A percentile compares a stretch with the other conserved stretches of the same genome.
Conservation (phyloP, 495 filamentous ascomycete species). For the Tetracladium setigerum region DNA sequence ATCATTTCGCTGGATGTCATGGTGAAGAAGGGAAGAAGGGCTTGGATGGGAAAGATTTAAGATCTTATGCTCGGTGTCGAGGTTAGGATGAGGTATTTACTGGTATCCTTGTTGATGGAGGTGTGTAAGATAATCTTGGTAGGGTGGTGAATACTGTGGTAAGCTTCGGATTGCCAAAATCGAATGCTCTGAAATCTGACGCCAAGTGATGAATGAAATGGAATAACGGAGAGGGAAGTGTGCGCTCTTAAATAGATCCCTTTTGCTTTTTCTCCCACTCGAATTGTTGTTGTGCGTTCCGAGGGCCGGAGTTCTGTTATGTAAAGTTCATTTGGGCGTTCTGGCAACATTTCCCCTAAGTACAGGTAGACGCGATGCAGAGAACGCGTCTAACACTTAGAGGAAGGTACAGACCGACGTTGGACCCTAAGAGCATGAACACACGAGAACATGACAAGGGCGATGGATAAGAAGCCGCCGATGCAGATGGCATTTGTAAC, state of each 20-base stretch:
- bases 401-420: no score
- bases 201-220: no score
- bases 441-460: background rate
- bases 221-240: no score
- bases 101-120: background rate
- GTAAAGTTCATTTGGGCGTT: no score
- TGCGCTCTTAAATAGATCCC: no score
- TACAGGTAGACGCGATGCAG: constrained; percentile 3
- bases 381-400: background rate
- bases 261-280: no score
- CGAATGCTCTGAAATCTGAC: no score
- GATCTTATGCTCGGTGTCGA: background rate
- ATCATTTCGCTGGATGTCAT: constrained; percentile 70
- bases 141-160: no score
- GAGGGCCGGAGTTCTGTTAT: no score
- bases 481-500: constrained; percentile 11
- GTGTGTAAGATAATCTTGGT: background rate
- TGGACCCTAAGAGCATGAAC: no score
- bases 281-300: no score
- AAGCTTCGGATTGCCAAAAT: no score
- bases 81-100: background rate
- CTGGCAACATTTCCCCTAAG: constrained; percentile 1
- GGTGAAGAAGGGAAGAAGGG: background rate
- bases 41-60: background rate
- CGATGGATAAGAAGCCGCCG: constrained; percentile 11